phyloP scores from a whole-genome alignment of 164 flowering plant species.

The Echeveria elegans region DNA sequence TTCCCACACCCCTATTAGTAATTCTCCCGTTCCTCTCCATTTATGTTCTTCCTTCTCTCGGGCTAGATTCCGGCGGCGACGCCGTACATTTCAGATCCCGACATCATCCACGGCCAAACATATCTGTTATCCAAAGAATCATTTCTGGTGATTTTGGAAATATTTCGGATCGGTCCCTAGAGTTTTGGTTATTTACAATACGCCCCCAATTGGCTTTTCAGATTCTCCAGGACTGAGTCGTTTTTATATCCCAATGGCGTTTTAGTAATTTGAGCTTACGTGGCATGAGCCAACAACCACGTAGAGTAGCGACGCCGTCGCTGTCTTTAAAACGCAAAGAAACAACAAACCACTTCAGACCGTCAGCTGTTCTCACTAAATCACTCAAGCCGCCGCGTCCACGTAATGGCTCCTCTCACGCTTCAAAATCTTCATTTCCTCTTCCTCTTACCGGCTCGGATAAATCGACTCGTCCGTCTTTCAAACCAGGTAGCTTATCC shows the following conservation, averaged over 20 bases:
- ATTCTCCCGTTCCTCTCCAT: neutral
- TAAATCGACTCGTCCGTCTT: no score
- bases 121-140: neutral
- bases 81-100: neutral
- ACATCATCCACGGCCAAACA: neutral
- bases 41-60: neutral
- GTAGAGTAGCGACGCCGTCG: neutral
- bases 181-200: neutral
- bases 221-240: neutral
- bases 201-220: neutral
- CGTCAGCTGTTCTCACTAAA: neutral
- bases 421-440: neutral
- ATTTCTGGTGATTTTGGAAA: neutral
- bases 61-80: neutral
- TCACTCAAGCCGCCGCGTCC: neutral
- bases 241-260: neutral
- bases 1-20: neutral
- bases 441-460: neutral
- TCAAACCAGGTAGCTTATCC: no score
- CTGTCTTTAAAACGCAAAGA: neutral
- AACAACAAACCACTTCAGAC: neutral
- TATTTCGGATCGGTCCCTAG: neutral
- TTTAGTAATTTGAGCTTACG: neutral
- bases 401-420: neutral
- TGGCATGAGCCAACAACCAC: constrained; percentile 7